Conservation (phyloP, 192 early-diverging fungal species). For the Umbelopsis ramanniana region DNA sequence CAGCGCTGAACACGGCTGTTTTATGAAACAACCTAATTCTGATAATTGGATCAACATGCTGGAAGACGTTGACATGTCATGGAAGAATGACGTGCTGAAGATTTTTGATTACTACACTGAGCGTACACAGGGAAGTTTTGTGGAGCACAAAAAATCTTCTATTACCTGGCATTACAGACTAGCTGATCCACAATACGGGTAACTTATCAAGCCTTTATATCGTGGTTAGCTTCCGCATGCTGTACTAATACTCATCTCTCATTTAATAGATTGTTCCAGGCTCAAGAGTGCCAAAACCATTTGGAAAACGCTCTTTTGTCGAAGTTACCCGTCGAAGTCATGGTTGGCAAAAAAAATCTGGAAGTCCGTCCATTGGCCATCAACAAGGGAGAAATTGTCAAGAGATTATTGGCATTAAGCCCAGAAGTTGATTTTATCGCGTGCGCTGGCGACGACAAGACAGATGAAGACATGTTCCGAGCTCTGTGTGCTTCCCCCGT, state of each 20-base stretch:
- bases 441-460: constrained; percentile 98
- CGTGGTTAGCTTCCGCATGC: not conserved
- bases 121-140: constrained; percentile 90
- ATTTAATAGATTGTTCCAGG: constrained; percentile 74
- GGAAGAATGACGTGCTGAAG: constrained; percentile 92
- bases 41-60: constrained; percentile 77
- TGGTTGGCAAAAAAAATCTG: constrained; percentile 98
- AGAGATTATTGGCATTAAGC: constrained; percentile 69
- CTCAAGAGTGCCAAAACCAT: constrained; percentile 97
- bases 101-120: constrained; percentile 97
- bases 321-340: constrained; percentile 91
- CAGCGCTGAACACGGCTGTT: constrained; percentile 97
- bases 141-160: constrained; percentile 91
- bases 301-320: constrained; percentile 89
- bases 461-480: constrained; percentile 97
- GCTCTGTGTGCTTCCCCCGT: not conserved
- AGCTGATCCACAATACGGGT: constrained; percentile 93
- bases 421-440: constrained; percentile 84
- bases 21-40: constrained; percentile 77
- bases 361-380: constrained; percentile 91
- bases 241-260: not conserved
- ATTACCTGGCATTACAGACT: constrained; percentile 98
- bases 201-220: not conserved
- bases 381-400: constrained; percentile 99
- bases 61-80: constrained; percentile 80